Conservation (phyloP, 345 rosid genomes). For the Bruguiera parviflora region DNA sequence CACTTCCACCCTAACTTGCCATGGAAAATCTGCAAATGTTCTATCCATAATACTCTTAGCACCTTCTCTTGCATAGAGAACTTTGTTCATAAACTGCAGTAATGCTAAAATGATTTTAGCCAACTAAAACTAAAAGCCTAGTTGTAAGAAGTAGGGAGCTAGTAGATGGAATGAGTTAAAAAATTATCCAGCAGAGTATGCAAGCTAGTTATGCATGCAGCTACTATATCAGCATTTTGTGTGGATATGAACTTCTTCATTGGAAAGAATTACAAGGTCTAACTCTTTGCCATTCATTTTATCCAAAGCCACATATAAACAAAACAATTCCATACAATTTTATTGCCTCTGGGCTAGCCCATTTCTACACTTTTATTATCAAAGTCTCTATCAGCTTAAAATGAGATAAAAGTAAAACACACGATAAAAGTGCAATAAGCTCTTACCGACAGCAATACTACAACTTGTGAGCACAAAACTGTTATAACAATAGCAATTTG, state of each 20-base stretch:
- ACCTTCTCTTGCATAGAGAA: slow-evolving; percentile 84
- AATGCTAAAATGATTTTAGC: slow-evolving; percentile 7
- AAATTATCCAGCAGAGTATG: not conserved
- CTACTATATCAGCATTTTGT: not conserved
- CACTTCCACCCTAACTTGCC: slow-evolving; percentile 88
- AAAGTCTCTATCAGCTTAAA: not conserved
- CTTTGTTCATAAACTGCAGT: slow-evolving; percentile 74
- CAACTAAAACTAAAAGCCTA: not conserved
- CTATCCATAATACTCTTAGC: slow-evolving; percentile 87
- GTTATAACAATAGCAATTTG: not conserved
- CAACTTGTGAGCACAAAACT: not conserved
- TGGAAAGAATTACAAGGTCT: not conserved
- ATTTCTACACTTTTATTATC: not conserved
- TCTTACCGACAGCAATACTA: not conserved
- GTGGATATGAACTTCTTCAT: not conserved
- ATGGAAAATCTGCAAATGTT: slow-evolving; percentile 80
- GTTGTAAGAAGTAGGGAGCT: not conserved
- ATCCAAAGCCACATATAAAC: no score
- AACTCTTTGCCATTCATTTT: no score
- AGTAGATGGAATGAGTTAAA: not conserved
- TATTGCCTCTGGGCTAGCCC: no score
- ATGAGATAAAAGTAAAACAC: not conserved
- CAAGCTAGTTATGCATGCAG: not conserved
- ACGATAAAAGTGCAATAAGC: not conserved
- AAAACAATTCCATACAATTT: no score